A percentile compares a stretch with the other conserved stretches of the same genome.
These are phyloP conservation scores for Coprinellus aureogranulatus DNA, from an alignment of 768 basidiomycete genomes.

Conservation along the genomic window DNA sequence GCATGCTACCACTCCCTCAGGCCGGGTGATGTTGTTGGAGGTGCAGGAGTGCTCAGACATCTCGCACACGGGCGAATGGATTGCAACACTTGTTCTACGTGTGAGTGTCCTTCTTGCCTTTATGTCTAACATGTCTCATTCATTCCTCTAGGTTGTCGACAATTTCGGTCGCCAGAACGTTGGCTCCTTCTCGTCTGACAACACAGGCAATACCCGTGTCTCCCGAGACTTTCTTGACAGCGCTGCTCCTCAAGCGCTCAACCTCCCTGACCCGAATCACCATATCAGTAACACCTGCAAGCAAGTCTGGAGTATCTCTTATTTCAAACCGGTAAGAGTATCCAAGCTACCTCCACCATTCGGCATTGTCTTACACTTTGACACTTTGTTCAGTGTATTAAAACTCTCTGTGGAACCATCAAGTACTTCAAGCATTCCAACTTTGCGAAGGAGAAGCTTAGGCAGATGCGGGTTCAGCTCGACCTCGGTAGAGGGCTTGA, in stretches of 20 bases:
- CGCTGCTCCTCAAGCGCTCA: constrained; percentile 6
- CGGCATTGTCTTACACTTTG: background rate
- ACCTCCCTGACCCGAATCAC: constrained; percentile 17
- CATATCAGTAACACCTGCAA: constrained; percentile 23
- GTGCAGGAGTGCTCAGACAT: constrained; percentile 12
- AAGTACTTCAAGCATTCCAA: constrained; percentile 21
- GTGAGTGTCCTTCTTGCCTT: constrained; percentile 8
- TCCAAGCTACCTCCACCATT: too few species aligned
- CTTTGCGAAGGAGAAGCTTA: constrained; percentile 7
- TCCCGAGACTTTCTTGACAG: constrained; percentile 11
- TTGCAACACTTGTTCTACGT: constrained; percentile 10
- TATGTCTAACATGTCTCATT: background rate
- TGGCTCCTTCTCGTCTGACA: constrained; percentile 14
- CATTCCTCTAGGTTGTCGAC: constrained; percentile 12
- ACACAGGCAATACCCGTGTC: constrained; percentile 15
- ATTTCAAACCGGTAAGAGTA: constrained; percentile 15
- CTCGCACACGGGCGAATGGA: constrained; percentile 18
- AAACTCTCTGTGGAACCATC: constrained; percentile 7
- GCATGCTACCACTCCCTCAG: constrained; percentile 14
- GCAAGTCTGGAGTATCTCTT: constrained; percentile 16
- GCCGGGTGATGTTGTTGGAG: constrained; percentile 15
- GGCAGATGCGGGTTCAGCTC: background rate
- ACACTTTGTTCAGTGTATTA: constrained; percentile 6
- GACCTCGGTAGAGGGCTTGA: constrained; percentile 22
- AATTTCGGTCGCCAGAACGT: constrained; percentile 14